A percentile compares a stretch with the other conserved stretches of the same genome.
These are phyloP conservation scores for Umbelopsis vinacea DNA, from an alignment of 192 early-diverging fungal species.

Conservation along the genomic window DNA sequence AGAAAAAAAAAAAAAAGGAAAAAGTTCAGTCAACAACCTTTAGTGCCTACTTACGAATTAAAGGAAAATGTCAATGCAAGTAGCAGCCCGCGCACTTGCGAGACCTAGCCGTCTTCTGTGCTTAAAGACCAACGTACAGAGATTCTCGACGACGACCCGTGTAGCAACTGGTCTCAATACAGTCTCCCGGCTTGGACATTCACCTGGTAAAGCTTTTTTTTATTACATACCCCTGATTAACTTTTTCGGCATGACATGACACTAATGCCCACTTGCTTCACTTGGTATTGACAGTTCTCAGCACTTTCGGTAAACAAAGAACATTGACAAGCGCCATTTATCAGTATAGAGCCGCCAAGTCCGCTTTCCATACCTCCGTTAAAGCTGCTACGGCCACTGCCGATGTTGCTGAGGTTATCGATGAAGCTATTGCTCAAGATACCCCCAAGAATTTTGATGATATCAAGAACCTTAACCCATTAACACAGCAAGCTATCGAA, in stretches of 20 bases:
- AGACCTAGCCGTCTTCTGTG: not conserved
- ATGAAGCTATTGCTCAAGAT: not conserved
- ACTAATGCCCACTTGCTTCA: no score
- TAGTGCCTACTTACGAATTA: not conserved
- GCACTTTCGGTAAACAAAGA: not conserved
- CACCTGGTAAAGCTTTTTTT: not conserved
- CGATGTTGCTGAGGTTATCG: not conserved
- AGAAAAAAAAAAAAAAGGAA: conserved; percentile 22
- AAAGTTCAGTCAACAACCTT: not conserved
- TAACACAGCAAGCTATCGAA: conserved; percentile 62
- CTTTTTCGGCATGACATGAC: no score
- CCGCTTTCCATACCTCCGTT: conserved; percentile 3
- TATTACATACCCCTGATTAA: not conserved
- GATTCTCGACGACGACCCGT: not conserved
- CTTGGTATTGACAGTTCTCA: not conserved
- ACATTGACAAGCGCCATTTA: not conserved
- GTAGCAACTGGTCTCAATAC: not conserved
- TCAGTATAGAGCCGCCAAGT: not conserved
- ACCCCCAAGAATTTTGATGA: conserved; percentile 48
- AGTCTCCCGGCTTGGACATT: not conserved
- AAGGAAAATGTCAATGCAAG: conserved; percentile 13
- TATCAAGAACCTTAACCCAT: conserved; percentile 47
- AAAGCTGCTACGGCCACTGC: not conserved
- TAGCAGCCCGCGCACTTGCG: conserved; percentile 4
- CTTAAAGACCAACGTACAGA: not conserved